Percentiles rank a stretch among this genome's conserved stretches.
Evolutionary conservation across 2,329 filamentous ascomycete genomes (phyloP).

Genomic region (Scolecobasidium constrictum): DNA sequence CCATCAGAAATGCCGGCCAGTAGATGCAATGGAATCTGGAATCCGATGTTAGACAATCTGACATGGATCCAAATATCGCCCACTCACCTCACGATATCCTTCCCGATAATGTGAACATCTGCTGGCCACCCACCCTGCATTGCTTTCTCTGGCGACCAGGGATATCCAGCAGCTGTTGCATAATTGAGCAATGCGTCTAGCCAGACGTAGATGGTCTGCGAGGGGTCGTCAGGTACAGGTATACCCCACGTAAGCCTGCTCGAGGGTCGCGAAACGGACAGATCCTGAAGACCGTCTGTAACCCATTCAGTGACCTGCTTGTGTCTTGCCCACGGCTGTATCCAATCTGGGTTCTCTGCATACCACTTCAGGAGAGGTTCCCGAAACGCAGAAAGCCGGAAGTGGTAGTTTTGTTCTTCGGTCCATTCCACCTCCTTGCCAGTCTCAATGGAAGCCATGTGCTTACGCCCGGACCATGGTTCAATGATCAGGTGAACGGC

Average conservation of each 20-base stretch:
- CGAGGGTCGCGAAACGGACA: conserved; percentile 77
- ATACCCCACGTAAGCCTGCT: conserved; percentile 80
- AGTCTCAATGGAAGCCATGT: conserved; percentile 73
- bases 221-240: conserved; percentile 69
- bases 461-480: conserved; percentile 69
- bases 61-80: not conserved
- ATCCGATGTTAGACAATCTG: not conserved
- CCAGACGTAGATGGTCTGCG: conserved; percentile 96
- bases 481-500: conserved; percentile 64
- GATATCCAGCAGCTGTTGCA: conserved; percentile 77
- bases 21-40: conserved; percentile 82
- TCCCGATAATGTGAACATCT: conserved; percentile 85
- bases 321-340: conserved; percentile 63
- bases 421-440: conserved; percentile 92
- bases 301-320: conserved; percentile 72
- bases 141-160: conserved; percentile 58
- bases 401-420: conserved; percentile 89
- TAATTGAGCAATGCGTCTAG: conserved; percentile 94
- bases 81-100: conserved; percentile 71
- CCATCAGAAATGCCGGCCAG: conserved; percentile 94
- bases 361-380: conserved; percentile 76
- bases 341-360: conserved; percentile 62
- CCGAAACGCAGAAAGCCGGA: conserved; percentile 72
- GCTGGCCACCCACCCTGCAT: conserved; percentile 69
- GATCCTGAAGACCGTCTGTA: conserved; percentile 64